Evolutionary conservation across 225 moss, liverwort and hornwort genomes (phyloP).

Genomic region (Bryoerythrophyllum caledonicum): DNA sequence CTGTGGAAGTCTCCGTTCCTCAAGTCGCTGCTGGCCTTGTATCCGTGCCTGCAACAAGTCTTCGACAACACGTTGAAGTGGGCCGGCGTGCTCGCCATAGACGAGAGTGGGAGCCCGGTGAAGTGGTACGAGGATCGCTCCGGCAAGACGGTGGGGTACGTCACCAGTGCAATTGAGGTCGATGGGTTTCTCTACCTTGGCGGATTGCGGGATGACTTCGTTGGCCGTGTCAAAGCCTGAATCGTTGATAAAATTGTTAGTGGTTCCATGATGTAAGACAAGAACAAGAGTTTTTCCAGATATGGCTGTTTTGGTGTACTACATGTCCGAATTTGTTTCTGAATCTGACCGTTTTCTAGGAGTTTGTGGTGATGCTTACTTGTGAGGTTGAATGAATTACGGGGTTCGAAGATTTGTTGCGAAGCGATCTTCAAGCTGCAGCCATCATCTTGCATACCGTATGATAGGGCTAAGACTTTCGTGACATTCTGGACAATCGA

Average conservation of each 20-base stretch:
- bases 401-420: not conserved
- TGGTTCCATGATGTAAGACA: no score
- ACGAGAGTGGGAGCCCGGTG: slow-evolving; percentile 36
- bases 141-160: slow-evolving; percentile 21
- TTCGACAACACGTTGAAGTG: not conserved
- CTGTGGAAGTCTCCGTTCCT: slow-evolving; percentile 10
- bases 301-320: not conserved
- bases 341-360: not conserved
- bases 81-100: slow-evolving; percentile 44
- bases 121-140: slow-evolving; percentile 53
- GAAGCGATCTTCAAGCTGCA: slow-evolving; percentile 18
- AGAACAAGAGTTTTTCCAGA: no score
- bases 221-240: slow-evolving; percentile 43
- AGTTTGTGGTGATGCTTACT: not conserved
- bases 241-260: not conserved
- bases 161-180: slow-evolving; percentile 26
- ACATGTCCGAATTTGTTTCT: not conserved
- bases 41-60: not conserved
- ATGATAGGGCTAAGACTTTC: not conserved
- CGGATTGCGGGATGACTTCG: slow-evolving; percentile 24
- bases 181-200: slow-evolving; percentile 41
- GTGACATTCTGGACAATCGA: not conserved
- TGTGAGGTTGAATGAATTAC: not conserved
- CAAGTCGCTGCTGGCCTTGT: slow-evolving; percentile 13
- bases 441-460: slow-evolving; percentile 1